Evolutionary conservation across 148 eudicot species (phyloP).

Genomic region (Beta vulgaris): DNA sequence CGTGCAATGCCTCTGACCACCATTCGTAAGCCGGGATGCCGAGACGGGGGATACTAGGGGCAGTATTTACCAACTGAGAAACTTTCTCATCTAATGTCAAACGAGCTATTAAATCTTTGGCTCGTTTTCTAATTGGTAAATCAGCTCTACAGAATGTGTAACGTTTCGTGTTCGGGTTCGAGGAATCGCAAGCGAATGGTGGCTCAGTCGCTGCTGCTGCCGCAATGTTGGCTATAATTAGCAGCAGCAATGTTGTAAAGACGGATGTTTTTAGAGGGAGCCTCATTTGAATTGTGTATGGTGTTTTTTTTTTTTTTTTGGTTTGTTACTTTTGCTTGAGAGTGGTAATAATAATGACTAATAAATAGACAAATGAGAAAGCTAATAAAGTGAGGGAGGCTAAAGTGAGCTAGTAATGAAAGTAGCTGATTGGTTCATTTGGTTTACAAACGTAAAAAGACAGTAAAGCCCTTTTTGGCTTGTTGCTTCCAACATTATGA

Average conservation of each 20-base stretch:
- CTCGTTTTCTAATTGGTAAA: slow-evolving; percentile 35
- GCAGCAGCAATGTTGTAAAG: slow-evolving; percentile 1
- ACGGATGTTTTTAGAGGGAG: not conserved
- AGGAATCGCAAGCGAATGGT: slow-evolving; percentile 48
- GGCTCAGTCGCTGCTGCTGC: slow-evolving; percentile 28
- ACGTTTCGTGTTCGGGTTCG: slow-evolving; percentile 34
- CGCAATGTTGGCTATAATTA: not conserved
- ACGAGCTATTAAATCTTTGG: slow-evolving; percentile 42
- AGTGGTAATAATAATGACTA: no score
- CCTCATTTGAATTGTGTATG: slow-evolving; percentile 4
- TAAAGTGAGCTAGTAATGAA: no score
- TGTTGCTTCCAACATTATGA: not conserved
- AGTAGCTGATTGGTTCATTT: not conserved
- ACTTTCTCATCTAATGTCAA: slow-evolving; percentile 67
- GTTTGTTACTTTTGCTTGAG: not conserved
- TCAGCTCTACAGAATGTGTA: slow-evolving; percentile 43
- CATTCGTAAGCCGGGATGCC: slow-evolving; percentile 72
- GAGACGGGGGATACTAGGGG: slow-evolving; percentile 55
- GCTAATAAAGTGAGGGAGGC: no score
- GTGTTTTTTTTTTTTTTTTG: not conserved
- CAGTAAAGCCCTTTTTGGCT: not conserved
- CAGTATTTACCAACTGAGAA: slow-evolving; percentile 48
- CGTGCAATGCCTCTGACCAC: slow-evolving; percentile 93
- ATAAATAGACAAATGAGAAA: no score
- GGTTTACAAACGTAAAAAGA: not conserved